A percentile compares a stretch with the other conserved stretches of the same genome.
Evolutionary conservation across 768 basidiomycete species (phyloP).

Genomic region (Leccinum longicurvipes): DNA sequence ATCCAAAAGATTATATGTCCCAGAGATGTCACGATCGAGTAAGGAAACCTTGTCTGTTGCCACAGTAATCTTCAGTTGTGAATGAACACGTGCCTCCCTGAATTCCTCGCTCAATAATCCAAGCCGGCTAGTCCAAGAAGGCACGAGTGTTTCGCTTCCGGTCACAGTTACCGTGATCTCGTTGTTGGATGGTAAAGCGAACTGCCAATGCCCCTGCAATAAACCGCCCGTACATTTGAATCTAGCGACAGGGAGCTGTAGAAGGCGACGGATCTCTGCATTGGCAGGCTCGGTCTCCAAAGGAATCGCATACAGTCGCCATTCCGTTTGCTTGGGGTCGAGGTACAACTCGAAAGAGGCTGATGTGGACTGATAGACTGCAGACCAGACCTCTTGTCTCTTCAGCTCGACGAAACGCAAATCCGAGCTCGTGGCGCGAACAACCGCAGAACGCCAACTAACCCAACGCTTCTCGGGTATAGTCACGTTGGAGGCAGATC

Average conservation of each 20-base stretch:
- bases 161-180: conserved; percentile 59
- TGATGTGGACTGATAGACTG: conserved; percentile 65
- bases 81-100: conserved; percentile 64
- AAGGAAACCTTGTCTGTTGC: conserved; percentile 40
- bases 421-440: conserved; percentile 55
- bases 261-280: conserved; percentile 69
- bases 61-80: conserved; percentile 62
- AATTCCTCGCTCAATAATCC: conserved; percentile 67
- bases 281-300: conserved; percentile 68
- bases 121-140: conserved; percentile 81
- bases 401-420: conserved; percentile 83
- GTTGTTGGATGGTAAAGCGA: conserved; percentile 64
- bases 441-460: conserved; percentile 65
- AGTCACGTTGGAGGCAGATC: conserved; percentile 33
- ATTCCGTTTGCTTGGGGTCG: conserved; percentile 75
- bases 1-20: conserved; percentile 72
- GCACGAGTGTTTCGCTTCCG: conserved; percentile 59
- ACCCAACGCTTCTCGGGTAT: conserved; percentile 62
- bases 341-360: conserved; percentile 76
- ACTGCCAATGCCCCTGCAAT: conserved; percentile 74
- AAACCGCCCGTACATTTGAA: conserved; percentile 54
- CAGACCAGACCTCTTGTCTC: conserved; percentile 87
- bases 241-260: conserved; percentile 76
- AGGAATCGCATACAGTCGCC: conserved; percentile 79
- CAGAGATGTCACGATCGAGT: conserved; percentile 81